These are phyloP conservation scores for Gillenia trifoliata DNA, from an alignment of 306 rosid genomes.

Conservation along the genomic window DNA sequence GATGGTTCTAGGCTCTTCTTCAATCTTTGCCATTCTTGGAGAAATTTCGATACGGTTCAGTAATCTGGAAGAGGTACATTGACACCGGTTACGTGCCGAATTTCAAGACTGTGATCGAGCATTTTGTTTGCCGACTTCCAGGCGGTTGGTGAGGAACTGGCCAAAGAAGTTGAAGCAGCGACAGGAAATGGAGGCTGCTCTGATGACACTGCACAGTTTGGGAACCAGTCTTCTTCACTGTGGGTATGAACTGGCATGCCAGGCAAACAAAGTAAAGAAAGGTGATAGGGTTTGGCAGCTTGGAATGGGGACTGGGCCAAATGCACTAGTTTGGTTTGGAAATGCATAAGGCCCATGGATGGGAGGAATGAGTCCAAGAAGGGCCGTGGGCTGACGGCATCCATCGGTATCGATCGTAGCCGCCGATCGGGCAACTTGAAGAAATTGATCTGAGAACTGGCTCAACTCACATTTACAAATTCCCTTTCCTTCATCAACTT, in stretches of 20 bases:
- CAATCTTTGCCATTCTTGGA: slow-evolving; percentile 52
- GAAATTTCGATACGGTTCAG: slow-evolving; percentile 38
- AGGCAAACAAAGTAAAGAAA: slow-evolving; percentile 54
- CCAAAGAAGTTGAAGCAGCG: slow-evolving; percentile 59
- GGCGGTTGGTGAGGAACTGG: slow-evolving; percentile 52
- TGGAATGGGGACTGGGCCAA: slow-evolving; percentile 84
- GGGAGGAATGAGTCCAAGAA: slow-evolving; percentile 30
- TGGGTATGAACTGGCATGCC: slow-evolving; percentile 86
- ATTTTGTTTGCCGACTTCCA: slow-evolving; percentile 68
- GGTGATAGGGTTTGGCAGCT: slow-evolving; percentile 65
- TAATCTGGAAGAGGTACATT: slow-evolving; percentile 22
- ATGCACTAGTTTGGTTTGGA: slow-evolving; percentile 52
- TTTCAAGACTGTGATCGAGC: slow-evolving; percentile 57
- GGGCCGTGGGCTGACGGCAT: slow-evolving; percentile 68
- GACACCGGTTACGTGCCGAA: slow-evolving; percentile 52
- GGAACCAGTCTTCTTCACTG: slow-evolving; percentile 71
- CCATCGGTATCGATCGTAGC: slow-evolving; percentile 32
- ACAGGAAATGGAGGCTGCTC: slow-evolving; percentile 63
- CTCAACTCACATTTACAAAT: too few species aligned
- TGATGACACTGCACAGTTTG: slow-evolving; percentile 80
- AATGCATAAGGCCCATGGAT: slow-evolving; percentile 39
- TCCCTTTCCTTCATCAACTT: too few species aligned
- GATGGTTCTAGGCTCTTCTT: slow-evolving; percentile 38
- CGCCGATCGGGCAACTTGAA: not conserved
- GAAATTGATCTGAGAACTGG: not conserved